Conservation (phyloP, 495 filamentous ascomycete species). For the Lepraria neglecta region DNA sequence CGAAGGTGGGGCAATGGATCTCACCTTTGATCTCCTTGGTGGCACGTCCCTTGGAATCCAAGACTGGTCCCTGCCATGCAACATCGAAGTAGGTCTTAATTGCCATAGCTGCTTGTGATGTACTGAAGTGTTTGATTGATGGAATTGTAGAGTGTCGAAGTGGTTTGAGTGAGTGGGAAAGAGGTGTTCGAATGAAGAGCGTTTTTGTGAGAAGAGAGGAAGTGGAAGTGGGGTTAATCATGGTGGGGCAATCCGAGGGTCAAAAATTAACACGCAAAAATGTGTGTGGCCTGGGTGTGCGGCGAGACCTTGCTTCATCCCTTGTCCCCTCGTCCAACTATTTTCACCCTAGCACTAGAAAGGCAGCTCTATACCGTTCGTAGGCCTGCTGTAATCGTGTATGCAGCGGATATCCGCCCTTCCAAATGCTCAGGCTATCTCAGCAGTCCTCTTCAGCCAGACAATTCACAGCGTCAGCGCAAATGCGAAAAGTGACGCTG, state of each 20-base stretch:
- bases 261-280: slow-evolving; percentile 2
- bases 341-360: slow-evolving; percentile 7
- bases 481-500: neutral
- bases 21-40: slow-evolving; percentile 57
- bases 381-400: neutral
- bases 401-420: neutral
- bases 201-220: slow-evolving; percentile 3
- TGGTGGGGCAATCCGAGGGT: slow-evolving; percentile 10
- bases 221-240: slow-evolving; percentile 15
- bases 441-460: neutral
- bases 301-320: slow-evolving; percentile 2
- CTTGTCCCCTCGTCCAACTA: neutral
- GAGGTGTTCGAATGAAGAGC: slow-evolving; percentile 16
- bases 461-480: neutral
- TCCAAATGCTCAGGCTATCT: too few species aligned
- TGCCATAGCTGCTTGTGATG: slow-evolving; percentile 59
- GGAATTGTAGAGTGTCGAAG: slow-evolving; percentile 2
- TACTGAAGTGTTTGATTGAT: slow-evolving; percentile 52
- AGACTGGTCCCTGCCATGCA: slow-evolving; percentile 59
- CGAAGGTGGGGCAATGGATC: slow-evolving; percentile 28
- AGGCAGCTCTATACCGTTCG: slow-evolving; percentile 1
- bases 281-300: neutral
- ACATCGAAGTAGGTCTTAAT: slow-evolving; percentile 63
- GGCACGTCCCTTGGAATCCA: slow-evolving; percentile 49
- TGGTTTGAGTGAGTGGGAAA: slow-evolving; percentile 2